Conservation (phyloP, 2,329 filamentous ascomycete genomes). For the Myriosclerotinia scirpicola region DNA sequence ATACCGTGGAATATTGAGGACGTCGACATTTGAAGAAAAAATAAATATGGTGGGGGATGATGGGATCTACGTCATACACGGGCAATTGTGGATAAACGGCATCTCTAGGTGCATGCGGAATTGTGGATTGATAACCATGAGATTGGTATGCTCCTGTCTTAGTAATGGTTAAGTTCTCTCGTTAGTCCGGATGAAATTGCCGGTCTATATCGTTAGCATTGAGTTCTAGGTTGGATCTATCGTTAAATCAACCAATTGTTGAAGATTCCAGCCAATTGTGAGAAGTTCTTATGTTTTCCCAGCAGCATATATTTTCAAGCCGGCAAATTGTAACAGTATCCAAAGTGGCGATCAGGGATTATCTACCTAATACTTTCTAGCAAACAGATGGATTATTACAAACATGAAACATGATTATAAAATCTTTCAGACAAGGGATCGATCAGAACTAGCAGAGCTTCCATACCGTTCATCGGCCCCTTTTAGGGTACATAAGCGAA, state of each 20-base stretch:
- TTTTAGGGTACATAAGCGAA: conserved; percentile 10
- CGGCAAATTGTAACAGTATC: not conserved
- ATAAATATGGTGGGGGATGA: not conserved
- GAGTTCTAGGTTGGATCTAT: not conserved
- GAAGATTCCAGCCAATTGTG: not conserved
- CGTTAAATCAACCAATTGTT: not conserved
- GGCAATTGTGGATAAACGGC: conserved; percentile 13
- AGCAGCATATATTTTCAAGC: not conserved
- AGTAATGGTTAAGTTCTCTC: not conserved
- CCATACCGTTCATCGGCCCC: not conserved
- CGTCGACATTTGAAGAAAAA: not conserved
- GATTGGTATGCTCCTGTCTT: not conserved
- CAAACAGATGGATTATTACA: not conserved
- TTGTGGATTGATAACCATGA: conserved; percentile 1
- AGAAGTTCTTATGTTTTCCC: not conserved
- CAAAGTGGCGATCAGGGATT: not conserved
- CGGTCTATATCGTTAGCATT: not conserved
- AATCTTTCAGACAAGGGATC: not conserved
- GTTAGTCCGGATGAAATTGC: not conserved
- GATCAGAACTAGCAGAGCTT: not conserved
- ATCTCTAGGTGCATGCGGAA: not conserved
- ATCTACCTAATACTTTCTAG: not conserved
- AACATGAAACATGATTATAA: not conserved
- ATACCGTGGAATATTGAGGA: not conserved
- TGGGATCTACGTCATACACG: not conserved